Base-by-base conservation (phyloP, 2,329 filamentous ascomycete genomes). In the Blastomyces silverae region DNA sequence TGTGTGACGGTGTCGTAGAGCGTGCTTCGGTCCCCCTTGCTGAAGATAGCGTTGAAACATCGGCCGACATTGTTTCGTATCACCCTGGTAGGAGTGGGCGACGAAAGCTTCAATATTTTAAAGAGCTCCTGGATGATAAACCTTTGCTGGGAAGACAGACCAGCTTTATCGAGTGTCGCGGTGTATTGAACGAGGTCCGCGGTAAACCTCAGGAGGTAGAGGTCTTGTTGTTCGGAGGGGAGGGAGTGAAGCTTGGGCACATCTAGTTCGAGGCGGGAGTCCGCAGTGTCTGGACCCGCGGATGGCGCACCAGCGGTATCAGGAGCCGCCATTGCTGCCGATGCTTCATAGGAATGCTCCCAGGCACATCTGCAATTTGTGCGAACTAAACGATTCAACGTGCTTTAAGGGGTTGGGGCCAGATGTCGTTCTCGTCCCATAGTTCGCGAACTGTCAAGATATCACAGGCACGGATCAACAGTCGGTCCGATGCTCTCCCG, bases 1-100 rank as follows among this genome's bases (percentile, higher is more conserved):
- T 97, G 93, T 72, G 94, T 96, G 73, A 97, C 89, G 0, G 91
- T 95, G 77, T 99, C 94, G 73, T 95, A 97, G 2, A 99, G 84
- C 61, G 96, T 83, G 74, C 95, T 96, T 68, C 93, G 85, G 77
- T 97, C 93, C 15, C 94, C 94, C 68, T 89, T 89, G 20, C 83
- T 84, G 69, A 99, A 89, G 65, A 97, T 87, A 71, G 89, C 87
- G 53, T 88, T 88, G 69, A 97, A 88, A 71, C 91, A 93, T 76
- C 86, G 85, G 59, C 92, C 93, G 46, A 97, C 77, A 74, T 93
- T 95, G 78, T 93, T 94, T 71, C 94, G 87, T 73, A 97, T 89
- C 52, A 96, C 89, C 74, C 94, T 86, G 53, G 91, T 93, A 48
- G 93, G 91, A 59, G 89, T 85, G 64, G 93, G 93, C 52, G 91